Conservation (phyloP, 495 filamentous ascomycete genomes). For the Hypoxylon subgilvum region DNA sequence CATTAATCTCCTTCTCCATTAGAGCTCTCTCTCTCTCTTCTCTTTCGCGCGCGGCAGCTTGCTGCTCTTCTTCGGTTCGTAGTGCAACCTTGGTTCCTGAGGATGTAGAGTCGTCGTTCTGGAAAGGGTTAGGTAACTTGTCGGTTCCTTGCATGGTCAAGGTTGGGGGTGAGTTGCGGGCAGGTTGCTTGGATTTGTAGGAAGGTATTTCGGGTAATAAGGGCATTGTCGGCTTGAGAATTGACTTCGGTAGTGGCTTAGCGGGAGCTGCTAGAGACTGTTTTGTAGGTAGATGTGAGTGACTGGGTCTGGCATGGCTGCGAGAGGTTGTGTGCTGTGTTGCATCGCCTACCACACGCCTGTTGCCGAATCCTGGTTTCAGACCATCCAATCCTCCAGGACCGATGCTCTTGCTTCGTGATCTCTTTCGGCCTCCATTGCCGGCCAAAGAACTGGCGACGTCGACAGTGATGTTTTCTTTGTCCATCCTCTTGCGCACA, state of each 20-base stretch:
- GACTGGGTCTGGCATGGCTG: constrained; percentile 16
- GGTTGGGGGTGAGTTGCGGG: constrained; percentile 29
- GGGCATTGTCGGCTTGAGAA: constrained; percentile 82
- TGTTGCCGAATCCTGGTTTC: constrained; percentile 78
- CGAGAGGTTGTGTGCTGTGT: constrained; percentile 22
- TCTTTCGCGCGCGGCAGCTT: constrained; percentile 73
- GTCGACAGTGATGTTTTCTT: constrained; percentile 76
- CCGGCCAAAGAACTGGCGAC: constrained; percentile 51
- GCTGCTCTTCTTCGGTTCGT: constrained; percentile 78
- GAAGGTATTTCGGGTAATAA: constrained; percentile 66
- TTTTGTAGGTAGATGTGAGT: constrained; percentile 11
- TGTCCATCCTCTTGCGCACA: constrained; percentile 59
- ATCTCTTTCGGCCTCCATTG: constrained; percentile 67
- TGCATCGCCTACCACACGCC: constrained; percentile 69
- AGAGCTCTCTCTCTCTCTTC: constrained; percentile 73
- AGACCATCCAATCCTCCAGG: constrained; percentile 86
- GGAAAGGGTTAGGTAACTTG: constrained; percentile 60
- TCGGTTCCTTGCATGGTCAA: constrained; percentile 44
- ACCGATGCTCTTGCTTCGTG: constrained; percentile 91
- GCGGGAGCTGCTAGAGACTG: constrained; percentile 58
- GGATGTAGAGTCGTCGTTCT: constrained; percentile 44
- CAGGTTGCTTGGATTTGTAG: constrained; percentile 48
- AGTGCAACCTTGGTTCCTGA: constrained; percentile 57
- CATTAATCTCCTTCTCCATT: constrained; percentile 71
- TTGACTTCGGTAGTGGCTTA: constrained; percentile 67